Evolutionary conservation across 192 early-diverging fungal species (phyloP).

Genomic region (Coemansia umbellata): DNA sequence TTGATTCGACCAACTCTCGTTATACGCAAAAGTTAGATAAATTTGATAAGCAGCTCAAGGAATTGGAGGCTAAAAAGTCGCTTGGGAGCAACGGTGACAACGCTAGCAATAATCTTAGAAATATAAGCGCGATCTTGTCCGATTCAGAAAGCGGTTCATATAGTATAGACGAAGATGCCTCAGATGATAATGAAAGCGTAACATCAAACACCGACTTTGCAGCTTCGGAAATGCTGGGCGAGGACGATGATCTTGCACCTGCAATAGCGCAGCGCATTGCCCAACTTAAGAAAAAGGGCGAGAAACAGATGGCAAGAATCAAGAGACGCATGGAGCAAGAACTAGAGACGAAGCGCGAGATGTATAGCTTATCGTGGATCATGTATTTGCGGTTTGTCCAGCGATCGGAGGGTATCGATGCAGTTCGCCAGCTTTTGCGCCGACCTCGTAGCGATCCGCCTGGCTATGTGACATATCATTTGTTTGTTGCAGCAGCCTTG

Average conservation of each 20-base stretch:
- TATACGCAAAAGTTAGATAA: slow-evolving; percentile 26
- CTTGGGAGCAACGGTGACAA: neutral
- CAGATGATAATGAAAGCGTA: slow-evolving; percentile 26
- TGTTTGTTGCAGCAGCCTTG: slow-evolving; percentile 83
- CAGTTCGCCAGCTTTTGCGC: slow-evolving; percentile 70
- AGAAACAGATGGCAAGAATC: slow-evolving; percentile 40
- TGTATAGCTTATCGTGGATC: slow-evolving; percentile 74
- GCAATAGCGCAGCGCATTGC: slow-evolving; percentile 26
- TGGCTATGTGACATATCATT: slow-evolving; percentile 71
- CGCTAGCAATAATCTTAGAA: neutral
- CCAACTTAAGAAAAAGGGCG: slow-evolving; percentile 30
- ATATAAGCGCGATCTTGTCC: neutral
- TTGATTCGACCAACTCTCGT: slow-evolving; percentile 12
- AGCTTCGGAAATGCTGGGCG: slow-evolving; percentile 5
- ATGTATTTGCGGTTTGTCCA: slow-evolving; percentile 82
- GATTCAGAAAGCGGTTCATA: slow-evolving; percentile 30
- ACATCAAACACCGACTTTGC: slow-evolving; percentile 18
- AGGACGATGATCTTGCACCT: neutral
- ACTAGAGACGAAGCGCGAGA: slow-evolving; percentile 45
- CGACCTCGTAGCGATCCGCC: slow-evolving; percentile 66
- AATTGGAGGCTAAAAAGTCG: neutral
- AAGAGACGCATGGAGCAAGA: slow-evolving; percentile 39
- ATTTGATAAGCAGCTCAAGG: slow-evolving; percentile 34
- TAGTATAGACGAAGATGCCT: slow-evolving; percentile 48
- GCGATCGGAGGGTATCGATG: slow-evolving; percentile 72